Base-by-base conservation (phyloP, 1,284 basidiomycete genomes). In the Ganoderma lucidum region DNA sequence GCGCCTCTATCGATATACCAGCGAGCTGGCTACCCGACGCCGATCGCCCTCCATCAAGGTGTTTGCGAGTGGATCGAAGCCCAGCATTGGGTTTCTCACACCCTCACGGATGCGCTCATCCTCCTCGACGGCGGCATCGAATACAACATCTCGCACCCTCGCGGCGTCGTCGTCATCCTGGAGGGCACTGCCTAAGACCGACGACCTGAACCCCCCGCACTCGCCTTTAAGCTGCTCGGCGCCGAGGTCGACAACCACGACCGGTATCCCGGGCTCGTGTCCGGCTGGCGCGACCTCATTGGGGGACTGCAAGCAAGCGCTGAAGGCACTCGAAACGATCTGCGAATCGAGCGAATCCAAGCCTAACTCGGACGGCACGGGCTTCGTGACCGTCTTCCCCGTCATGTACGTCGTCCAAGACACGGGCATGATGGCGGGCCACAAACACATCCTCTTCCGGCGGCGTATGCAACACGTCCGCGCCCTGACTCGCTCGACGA, bases 71-170 rank as follows among this genome's bases (percentile, higher is more conserved):
- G 61, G 61, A 35, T 42, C n/a, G 61, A 62, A 10, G 61, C 41
- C n/a, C 61, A 62, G 39, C n/a, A 45, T 19, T 63, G 62, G 62
- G 28, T 42, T 42, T 0, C 44, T 45, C 44, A 14, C 44, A 63
- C 44, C 9, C 42, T 63, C 45, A 32, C 23, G 6, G 45, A 63
- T 42, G 62, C 62, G 15, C 42, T 48, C 44, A 45, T 48, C 30
- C 44, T 35, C 30, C 62, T 64, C n/a, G 15, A 62, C 23, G 65
- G 65, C 48, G 69, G 69, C 17, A 35, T 63, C 45, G 65, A 58
- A 32, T 35, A 42, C 58, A 59, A 60, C 51, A 56, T 62, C 58
- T 35, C 37, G 3, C n/a, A 39, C 6, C 10, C 39, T 0, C 56
- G 51, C 39, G 51, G 58, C 15, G 30, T 63, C 64, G 32, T 69